Evolutionary conservation across 805 yeast genomes (phyloP).

Genomic region (Groenewaldozyma tartarivorans): DNA sequence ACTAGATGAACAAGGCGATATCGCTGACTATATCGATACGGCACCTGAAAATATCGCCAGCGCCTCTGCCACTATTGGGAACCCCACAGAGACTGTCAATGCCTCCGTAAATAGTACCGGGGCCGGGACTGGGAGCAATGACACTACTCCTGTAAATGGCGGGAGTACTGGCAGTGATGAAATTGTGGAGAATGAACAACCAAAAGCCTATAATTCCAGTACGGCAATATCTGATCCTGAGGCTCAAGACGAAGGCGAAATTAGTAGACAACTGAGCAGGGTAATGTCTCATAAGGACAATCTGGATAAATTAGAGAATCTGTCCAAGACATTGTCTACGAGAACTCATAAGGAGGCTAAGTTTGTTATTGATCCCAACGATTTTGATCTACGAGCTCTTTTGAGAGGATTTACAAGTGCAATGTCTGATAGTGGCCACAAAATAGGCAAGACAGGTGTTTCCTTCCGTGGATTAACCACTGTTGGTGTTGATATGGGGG

Average conservation of each 20-base stretch:
- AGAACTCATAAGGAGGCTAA: slow-evolving; percentile 36
- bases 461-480: slow-evolving; percentile 31
- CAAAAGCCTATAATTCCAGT: no score
- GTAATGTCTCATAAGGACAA: slow-evolving; percentile 26
- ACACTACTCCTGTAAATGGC: no score
- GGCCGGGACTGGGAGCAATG: no score
- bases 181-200: no score
- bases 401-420: slow-evolving; percentile 18
- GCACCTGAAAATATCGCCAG: no score
- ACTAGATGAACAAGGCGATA: no score
- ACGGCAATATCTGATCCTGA: no score
- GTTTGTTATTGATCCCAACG: slow-evolving; percentile 36
- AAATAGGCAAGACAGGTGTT: slow-evolving; percentile 28
- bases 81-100: no score
- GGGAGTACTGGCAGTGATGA: no score
- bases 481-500: slow-evolving; percentile 39
- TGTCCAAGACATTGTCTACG: slow-evolving; percentile 42
- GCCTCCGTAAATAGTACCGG: no score
- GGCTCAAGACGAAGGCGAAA: slow-evolving; percentile 17
- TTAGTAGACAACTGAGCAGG: slow-evolving; percentile 15
- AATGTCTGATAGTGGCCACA: slow-evolving; percentile 26
- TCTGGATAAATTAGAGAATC: slow-evolving; percentile 35
- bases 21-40: no score
- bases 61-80: no score
- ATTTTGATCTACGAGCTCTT: slow-evolving; percentile 38